Evolutionary conservation across 2,329 filamentous ascomycete species (phyloP).

Genomic region (Daldinia sp.): DNA sequence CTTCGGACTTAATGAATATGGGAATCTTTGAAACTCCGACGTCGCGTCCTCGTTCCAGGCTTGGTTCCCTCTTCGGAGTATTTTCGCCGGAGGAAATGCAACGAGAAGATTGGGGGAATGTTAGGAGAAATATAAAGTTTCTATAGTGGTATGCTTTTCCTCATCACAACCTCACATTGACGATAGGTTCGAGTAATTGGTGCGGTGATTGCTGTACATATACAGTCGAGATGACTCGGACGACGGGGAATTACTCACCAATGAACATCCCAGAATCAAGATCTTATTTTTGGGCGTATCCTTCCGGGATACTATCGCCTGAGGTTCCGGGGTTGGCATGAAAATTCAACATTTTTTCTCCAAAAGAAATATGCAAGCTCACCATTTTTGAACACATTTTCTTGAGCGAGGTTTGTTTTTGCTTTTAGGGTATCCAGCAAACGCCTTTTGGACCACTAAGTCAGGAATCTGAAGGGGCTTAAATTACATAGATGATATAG

Average conservation of each 20-base stretch:
- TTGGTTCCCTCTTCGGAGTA: background rate
- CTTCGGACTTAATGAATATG: background rate
- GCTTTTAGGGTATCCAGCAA: background rate
- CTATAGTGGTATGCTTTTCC: background rate
- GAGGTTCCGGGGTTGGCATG: background rate
- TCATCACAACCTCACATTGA: background rate
- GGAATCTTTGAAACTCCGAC: background rate
- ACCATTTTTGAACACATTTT: background rate
- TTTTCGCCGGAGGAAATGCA: background rate
- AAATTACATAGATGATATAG: background rate
- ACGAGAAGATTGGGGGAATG: background rate
- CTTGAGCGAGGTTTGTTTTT: background rate
- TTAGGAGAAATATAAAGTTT: background rate
- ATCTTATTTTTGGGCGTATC: background rate
- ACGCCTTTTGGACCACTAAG: background rate
- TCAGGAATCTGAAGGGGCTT: background rate
- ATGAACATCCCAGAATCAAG: background rate
- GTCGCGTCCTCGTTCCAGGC: background rate
- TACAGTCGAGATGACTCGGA: background rate
- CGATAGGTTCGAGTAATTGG: background rate
- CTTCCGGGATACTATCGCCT: background rate
- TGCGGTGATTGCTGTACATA: background rate
- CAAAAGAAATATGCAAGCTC: background rate
- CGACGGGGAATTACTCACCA: background rate
- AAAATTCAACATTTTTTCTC: background rate